These are phyloP conservation scores for Fusarium solani-melongenae DNA, from an alignment of 2,329 filamentous ascomycete genomes.

Conservation along the genomic window DNA sequence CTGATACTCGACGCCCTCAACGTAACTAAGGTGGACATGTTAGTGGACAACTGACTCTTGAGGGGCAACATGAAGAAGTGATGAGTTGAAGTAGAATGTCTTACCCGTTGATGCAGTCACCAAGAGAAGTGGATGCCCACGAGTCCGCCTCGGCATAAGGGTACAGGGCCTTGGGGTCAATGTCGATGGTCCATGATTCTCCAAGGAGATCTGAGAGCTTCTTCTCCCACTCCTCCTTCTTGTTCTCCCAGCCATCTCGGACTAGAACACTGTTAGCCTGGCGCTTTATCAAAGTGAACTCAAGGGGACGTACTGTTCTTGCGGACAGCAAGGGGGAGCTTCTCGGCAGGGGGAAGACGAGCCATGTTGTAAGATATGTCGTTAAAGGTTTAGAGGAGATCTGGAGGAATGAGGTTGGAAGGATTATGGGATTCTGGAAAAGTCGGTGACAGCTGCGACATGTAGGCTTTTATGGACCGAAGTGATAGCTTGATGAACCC, in stretches of 20 bases:
- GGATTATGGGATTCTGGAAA: background rate
- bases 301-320: slow-evolving; percentile 58
- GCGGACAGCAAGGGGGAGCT: slow-evolving; percentile 61
- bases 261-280: slow-evolving; percentile 48
- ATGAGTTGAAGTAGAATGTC: slow-evolving; percentile 7
- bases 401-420: background rate
- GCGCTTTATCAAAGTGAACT: background rate
- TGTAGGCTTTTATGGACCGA: slow-evolving; percentile 18
- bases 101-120: slow-evolving; percentile 57
- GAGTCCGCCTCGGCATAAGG: slow-evolving; percentile 56
- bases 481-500: slow-evolving; percentile 1
- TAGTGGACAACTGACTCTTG: background rate
- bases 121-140: slow-evolving; percentile 56
- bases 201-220: slow-evolving; percentile 58
- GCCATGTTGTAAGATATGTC: slow-evolving; percentile 28
- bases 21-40: slow-evolving; percentile 52
- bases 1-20: slow-evolving; percentile 54
- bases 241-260: slow-evolving; percentile 63
- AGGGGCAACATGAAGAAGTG: background rate
- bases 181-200: slow-evolving; percentile 61
- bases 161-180: slow-evolving; percentile 59
- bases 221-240: slow-evolving; percentile 56
- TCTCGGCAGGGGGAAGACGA: slow-evolving; percentile 58
- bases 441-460: background rate
- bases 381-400: background rate